Conservation (phyloP, 345 rosid species). For the Hibiscus mutabilis region DNA sequence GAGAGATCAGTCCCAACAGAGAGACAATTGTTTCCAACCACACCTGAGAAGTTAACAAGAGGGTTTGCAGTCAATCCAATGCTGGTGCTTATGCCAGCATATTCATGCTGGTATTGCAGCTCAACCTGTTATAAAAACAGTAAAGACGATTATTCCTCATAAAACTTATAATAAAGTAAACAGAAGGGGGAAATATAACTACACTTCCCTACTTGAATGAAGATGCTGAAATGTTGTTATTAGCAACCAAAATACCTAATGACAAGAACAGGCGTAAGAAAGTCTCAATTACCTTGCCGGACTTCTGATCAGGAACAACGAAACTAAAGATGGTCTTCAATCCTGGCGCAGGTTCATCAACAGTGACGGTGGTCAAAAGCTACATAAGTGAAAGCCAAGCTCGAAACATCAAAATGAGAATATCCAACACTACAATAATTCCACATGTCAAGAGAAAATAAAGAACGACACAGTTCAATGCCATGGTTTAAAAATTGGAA, state of each 20-base stretch:
- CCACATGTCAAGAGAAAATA: not conserved
- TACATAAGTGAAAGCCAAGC: slow-evolving; percentile 19
- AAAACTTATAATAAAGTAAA: not conserved
- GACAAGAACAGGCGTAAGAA: not conserved
- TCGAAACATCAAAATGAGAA: not conserved
- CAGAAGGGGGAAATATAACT: not conserved
- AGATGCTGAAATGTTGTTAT: not conserved
- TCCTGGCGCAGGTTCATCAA: slow-evolving; percentile 86
- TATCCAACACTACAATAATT: not conserved
- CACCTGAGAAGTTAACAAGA: slow-evolving; percentile 77
- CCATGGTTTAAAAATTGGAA: not conserved
- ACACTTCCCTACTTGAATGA: not conserved
- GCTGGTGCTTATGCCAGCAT: slow-evolving; percentile 79
- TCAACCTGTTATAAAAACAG: slow-evolving; percentile 47
- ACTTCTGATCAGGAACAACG: slow-evolving; percentile 81
- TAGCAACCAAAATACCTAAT: not conserved
- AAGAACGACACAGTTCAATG: too few species aligned
- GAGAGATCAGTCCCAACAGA: slow-evolving; percentile 80
- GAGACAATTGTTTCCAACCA: slow-evolving; percentile 51
- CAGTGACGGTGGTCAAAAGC: slow-evolving; percentile 78
- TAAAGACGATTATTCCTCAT: not conserved
- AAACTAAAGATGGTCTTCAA: slow-evolving; percentile 78
- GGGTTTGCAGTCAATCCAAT: slow-evolving; percentile 81
- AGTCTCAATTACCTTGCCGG: slow-evolving; percentile 64
- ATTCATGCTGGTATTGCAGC: slow-evolving; percentile 84